Percentiles rank a stretch among this genome's conserved stretches.
These are phyloP conservation scores for Salix purpurea DNA, from an alignment of 345 rosid genomes.

Conservation along the genomic window DNA sequence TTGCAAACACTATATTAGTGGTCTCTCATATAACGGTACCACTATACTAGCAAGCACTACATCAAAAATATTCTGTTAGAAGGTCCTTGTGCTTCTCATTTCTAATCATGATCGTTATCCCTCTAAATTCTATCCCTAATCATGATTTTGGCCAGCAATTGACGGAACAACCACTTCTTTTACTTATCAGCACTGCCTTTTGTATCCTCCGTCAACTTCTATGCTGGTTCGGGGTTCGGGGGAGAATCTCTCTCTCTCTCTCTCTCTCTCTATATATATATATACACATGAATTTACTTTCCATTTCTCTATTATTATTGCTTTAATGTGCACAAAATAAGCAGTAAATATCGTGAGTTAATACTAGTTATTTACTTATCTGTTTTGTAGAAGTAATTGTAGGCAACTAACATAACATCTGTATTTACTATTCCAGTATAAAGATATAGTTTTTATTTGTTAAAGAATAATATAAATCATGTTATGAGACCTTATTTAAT, in stretches of 20 bases:
- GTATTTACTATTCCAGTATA: too few species aligned
- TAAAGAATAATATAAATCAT: too few species aligned
- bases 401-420: too few species aligned
- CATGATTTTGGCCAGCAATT: conserved; percentile 62
- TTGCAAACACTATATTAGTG: background rate
- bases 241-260: too few species aligned
- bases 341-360: too few species aligned
- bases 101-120: conserved; percentile 52
- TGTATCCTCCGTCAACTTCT: background rate
- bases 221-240: too few species aligned
- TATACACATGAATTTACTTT: background rate
- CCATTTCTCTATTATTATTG: background rate
- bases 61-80: conserved; percentile 39
- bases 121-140: conserved; percentile 51
- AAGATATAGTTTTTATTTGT: too few species aligned
- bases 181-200: conserved; percentile 19
- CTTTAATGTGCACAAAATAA: too few species aligned
- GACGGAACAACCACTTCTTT: conserved; percentile 64
- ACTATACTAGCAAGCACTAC: conserved; percentile 10
- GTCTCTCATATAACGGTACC: conserved; percentile 25
- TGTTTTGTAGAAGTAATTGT: too few species aligned
- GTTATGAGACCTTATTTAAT: too few species aligned
- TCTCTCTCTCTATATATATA: background rate
- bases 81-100: conserved; percentile 36
- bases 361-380: too few species aligned